These are phyloP conservation scores for Thraustotheca clavata DNA, from an alignment of 352 stramenopile genomes.

Conservation along the genomic window DNA sequence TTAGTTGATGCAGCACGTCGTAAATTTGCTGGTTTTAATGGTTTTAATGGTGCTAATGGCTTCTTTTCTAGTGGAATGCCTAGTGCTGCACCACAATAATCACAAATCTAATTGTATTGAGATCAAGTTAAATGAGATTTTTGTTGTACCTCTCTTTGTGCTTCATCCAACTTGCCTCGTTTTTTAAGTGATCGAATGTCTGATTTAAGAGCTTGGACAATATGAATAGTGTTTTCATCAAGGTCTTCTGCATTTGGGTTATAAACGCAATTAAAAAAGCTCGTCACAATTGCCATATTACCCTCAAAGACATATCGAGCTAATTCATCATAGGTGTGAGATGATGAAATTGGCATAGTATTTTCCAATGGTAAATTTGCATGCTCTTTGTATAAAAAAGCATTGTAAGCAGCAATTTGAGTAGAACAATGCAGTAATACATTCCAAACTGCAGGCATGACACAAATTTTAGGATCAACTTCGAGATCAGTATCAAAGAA, in stretches of 20 bases:
- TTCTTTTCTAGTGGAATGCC: neutral
- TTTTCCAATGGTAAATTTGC: neutral
- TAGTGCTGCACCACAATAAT: constrained; percentile 6
- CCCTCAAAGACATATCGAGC: constrained; percentile 15
- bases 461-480: constrained; percentile 3
- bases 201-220: constrained; percentile 1
- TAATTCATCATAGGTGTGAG: neutral
- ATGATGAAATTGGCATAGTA: neutral
- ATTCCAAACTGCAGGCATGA: constrained; percentile 14
- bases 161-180: constrained; percentile 6
- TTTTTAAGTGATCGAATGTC: constrained; percentile 20
- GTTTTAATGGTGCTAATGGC: neutral
- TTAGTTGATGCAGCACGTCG: neutral
- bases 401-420: constrained; percentile 11
- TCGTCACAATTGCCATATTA: constrained; percentile 14
- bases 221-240: constrained; percentile 2
- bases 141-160: neutral
- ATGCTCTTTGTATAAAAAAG: constrained; percentile 1
- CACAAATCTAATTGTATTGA: constrained; percentile 8
- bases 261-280: constrained; percentile 15
- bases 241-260: constrained; percentile 8
- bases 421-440: constrained; percentile 16
- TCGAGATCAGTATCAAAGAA: constrained; percentile 19
- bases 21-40: neutral
- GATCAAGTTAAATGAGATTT: neutral